Percentiles rank a stretch among this genome's conserved stretches.
These are phyloP conservation scores for Dillenia suffruticosa DNA, from an alignment of 164 flowering plant species.

Conservation along the genomic window DNA sequence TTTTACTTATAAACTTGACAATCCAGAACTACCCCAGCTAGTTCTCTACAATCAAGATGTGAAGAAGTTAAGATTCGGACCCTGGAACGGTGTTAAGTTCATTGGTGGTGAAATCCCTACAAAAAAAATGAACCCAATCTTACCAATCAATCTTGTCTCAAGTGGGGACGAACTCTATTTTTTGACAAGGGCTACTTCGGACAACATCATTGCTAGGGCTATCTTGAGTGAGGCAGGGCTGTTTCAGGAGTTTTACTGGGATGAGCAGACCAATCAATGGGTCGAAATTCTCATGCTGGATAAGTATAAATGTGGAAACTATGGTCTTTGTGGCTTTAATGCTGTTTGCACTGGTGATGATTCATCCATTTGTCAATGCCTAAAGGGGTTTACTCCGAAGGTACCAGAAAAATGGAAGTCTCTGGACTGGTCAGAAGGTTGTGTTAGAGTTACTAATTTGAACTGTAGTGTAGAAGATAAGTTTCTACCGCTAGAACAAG, in stretches of 20 bases:
- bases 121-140: neutral
- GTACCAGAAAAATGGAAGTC: too few relatives aligned
- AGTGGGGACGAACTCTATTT: neutral
- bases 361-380: too few relatives aligned
- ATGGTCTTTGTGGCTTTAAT: too few relatives aligned
- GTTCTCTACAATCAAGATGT: neutral
- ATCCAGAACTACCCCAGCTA: neutral
- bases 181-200: too few relatives aligned
- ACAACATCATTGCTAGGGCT: neutral
- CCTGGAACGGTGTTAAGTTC: neutral
- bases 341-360: too few relatives aligned
- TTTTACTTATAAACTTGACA: neutral
- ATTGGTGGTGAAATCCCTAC: neutral
- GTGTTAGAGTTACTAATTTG: too few relatives aligned
- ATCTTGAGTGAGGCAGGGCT: neutral
- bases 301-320: too few relatives aligned
- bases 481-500: too few relatives aligned
- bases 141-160: neutral
- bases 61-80: neutral
- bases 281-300: neutral
- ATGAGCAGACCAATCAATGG: neutral
- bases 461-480: too few relatives aligned
- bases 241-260: neutral
- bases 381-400: too few relatives aligned
- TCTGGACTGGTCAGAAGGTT: too few relatives aligned